These are phyloP conservation scores for Rhizoctonia solani DNA, from an alignment of 1,284 basidiomycete species.

Conservation along the genomic window DNA sequence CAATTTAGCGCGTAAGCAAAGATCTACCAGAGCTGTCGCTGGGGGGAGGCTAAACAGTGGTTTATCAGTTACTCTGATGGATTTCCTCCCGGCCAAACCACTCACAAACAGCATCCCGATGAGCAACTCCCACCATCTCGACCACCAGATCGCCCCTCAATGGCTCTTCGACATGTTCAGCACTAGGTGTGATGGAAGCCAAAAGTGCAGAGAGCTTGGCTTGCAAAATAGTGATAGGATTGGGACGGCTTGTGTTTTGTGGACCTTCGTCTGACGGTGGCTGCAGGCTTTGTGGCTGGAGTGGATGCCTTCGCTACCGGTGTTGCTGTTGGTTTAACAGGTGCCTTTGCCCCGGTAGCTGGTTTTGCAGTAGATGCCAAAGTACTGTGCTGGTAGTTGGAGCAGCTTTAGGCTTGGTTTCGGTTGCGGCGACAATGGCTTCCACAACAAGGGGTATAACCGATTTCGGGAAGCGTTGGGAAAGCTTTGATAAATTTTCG, in stretches of 20 bases:
- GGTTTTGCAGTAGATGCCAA: not conserved
- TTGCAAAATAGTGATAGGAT: conserved; percentile 19
- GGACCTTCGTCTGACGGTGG: conserved; percentile 27
- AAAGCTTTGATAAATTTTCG: not conserved
- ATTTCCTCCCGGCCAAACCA: not conserved
- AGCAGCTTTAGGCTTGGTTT: conserved; percentile 1
- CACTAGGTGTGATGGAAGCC: conserved; percentile 12
- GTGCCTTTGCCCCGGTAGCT: not conserved
- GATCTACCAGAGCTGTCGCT: conserved; percentile 77
- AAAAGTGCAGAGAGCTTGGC: conserved; percentile 30
- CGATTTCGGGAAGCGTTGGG: not conserved
- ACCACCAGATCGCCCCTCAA: conserved; percentile 54
- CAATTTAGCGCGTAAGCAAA: conserved; percentile 67
- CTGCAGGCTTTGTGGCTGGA: conserved; percentile 34
- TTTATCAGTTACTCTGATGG: not conserved
- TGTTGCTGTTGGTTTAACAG: not conserved
- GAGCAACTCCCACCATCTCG: conserved; percentile 68
- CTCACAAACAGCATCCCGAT: conserved; percentile 72
- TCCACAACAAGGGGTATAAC: conserved; percentile 3
- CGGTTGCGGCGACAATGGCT: conserved; percentile 6
- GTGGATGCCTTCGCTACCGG: conserved; percentile 8
- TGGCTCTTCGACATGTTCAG: conserved; percentile 11
- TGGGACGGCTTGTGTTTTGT: conserved; percentile 27
- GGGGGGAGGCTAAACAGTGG: conserved; percentile 42
- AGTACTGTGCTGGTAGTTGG: too few species aligned